Evolutionary conservation across 1,139 yeast species (phyloP).

Genomic region (Suhomyces bribrorum): DNA sequence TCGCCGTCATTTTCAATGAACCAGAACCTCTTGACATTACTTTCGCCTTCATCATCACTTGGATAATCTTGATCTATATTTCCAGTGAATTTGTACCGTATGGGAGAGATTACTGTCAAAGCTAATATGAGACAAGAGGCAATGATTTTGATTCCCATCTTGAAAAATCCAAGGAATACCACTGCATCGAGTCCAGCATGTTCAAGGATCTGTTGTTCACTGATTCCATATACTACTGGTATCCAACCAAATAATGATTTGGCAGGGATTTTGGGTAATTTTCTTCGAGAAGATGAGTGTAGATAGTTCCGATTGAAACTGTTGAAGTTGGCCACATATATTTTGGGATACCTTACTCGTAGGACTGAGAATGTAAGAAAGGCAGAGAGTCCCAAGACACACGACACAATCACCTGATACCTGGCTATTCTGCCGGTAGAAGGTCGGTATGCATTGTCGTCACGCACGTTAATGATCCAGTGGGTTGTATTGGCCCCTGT

Average conservation of each 20-base stretch:
- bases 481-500: neutral
- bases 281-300: constrained; percentile 45
- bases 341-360: constrained; percentile 65
- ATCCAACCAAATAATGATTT: constrained; percentile 78
- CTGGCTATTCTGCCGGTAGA: constrained; percentile 40
- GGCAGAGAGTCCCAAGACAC: constrained; percentile 63
- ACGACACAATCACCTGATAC: constrained; percentile 62
- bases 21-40: constrained; percentile 2
- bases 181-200: constrained; percentile 94
- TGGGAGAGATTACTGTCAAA: constrained; percentile 67
- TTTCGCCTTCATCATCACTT: constrained; percentile 43
- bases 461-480: neutral
- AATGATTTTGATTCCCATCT: constrained; percentile 69
- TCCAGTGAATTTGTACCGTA: constrained; percentile 71
- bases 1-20: constrained; percentile 7
- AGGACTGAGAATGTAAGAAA: constrained; percentile 63
- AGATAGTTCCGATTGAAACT: constrained; percentile 43
- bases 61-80: constrained; percentile 54
- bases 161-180: constrained; percentile 79
- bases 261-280: constrained; percentile 38
- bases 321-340: constrained; percentile 63
- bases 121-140: constrained; percentile 62
- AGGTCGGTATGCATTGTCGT: constrained; percentile 24
- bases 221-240: constrained; percentile 58
- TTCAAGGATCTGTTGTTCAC: constrained; percentile 76